These are phyloP conservation scores for Phytophthora niederhauseri DNA, from an alignment of 352 stramenopile species.

Conservation along the genomic window DNA sequence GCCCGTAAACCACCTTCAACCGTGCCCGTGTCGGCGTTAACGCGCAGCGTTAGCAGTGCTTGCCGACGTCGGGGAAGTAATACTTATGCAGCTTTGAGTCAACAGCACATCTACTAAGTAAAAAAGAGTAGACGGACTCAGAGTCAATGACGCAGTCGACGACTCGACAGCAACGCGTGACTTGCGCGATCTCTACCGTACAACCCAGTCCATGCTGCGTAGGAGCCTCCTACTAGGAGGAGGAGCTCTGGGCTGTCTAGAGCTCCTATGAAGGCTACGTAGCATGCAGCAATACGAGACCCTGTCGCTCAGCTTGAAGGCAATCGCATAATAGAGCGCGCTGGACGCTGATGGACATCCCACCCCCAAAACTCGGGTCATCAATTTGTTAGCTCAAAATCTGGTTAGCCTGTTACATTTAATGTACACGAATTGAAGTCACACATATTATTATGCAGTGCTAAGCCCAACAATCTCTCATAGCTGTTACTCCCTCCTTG, in stretches of 20 bases:
- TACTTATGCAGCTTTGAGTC: not conserved
- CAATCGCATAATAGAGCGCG: constrained; percentile 2
- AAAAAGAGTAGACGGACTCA: not conserved
- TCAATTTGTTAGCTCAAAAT: constrained; percentile 2
- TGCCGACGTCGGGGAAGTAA: no score
- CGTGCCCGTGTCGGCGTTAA: not conserved
- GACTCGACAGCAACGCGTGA: not conserved
- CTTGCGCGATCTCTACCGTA: not conserved
- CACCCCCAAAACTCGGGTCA: constrained; percentile 20
- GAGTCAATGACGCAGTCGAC: not conserved
- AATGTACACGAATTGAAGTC: no score
- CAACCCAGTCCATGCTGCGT: no score
- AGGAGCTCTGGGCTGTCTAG: no score
- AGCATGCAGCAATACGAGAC: no score
- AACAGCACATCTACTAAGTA: not conserved
- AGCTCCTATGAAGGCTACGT: no score
- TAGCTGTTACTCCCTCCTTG: not conserved
- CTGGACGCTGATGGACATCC: constrained; percentile 9
- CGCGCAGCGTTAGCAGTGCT: no score
- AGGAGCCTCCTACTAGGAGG: no score
- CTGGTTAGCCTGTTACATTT: no score
- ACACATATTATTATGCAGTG: not conserved
- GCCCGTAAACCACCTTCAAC: not conserved
- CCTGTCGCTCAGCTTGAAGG: not conserved
- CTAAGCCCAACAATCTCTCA: not conserved